Percentiles rank a stretch among this genome's conserved stretches.
Evolutionary conservation across 2,329 filamentous ascomycete genomes (phyloP).

Genomic region (Alternaria sp.): DNA sequence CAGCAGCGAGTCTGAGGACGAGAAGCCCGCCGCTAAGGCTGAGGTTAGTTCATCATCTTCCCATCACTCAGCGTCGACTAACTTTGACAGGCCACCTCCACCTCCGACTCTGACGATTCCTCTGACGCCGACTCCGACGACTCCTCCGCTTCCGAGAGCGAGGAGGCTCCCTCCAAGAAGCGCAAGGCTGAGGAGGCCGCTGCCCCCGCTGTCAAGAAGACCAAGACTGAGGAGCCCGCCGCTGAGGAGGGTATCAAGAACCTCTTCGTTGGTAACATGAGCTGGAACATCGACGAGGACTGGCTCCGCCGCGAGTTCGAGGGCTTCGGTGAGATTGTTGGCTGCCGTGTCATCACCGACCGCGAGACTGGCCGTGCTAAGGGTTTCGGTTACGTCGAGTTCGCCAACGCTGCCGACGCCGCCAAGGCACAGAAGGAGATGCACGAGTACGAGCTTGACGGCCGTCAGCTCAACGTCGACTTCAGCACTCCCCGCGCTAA

Average conservation of each 20-base stretch:
- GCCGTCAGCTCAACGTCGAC: constrained; percentile 78
- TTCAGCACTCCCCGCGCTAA: constrained; percentile 72
- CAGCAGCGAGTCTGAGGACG: constrained; percentile 39
- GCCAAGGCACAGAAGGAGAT: constrained; percentile 75
- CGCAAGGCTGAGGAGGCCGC: constrained; percentile 66
- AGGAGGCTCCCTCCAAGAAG: constrained; percentile 64
- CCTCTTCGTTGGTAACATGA: constrained; percentile 88
- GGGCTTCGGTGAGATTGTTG: constrained; percentile 73
- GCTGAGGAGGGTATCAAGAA: constrained; percentile 63
- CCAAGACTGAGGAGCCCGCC: constrained; percentile 63
- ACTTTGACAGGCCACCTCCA: constrained; percentile 31
- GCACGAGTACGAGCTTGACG: constrained; percentile 76
- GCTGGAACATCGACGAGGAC: constrained; percentile 89
- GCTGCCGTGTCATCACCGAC: constrained; percentile 83
- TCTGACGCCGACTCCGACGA: constrained; percentile 47
- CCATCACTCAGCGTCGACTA: constrained; percentile 10
- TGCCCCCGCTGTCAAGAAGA: constrained; percentile 68
- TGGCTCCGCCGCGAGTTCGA: constrained; percentile 82
- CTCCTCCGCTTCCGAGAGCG: constrained; percentile 39
- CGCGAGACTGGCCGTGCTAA: constrained; percentile 81
- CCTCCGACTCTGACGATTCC: constrained; percentile 21
- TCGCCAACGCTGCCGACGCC: constrained; percentile 70
- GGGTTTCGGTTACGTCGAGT: constrained; percentile 94
- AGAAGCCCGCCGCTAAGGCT: constrained; percentile 35
- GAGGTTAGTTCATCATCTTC: constrained; percentile 37